A percentile compares a stretch with the other conserved stretches of the same genome.
phyloP scores from a whole-genome alignment of 1,284 basidiomycete species.

The Microbotryum saponariae region DNA sequence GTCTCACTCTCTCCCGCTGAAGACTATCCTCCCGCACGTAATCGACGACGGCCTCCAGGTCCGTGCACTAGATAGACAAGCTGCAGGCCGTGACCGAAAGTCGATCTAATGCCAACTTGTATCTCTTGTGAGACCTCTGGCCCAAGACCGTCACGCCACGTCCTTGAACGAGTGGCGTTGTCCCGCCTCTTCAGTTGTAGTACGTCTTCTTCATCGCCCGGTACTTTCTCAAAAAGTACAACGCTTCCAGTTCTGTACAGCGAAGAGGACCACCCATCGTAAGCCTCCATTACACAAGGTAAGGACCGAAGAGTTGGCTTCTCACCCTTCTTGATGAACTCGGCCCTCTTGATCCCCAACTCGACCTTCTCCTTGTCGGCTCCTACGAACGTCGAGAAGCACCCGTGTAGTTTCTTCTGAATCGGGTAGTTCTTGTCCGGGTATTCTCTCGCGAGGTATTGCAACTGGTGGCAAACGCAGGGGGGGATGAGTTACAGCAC shows the following conservation, averaged over 20 bases:
- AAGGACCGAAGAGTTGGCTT: background rate
- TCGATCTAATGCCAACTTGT: no score
- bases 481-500: background rate
- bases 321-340: slow-evolving; percentile 31
- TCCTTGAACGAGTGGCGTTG: no score
- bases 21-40: no score
- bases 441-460: slow-evolving; percentile 26
- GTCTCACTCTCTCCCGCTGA: no score
- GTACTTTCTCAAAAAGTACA: slow-evolving; percentile 30
- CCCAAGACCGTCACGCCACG: no score
- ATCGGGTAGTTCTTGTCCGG: slow-evolving; percentile 28
- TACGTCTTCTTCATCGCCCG: slow-evolving; percentile 26
- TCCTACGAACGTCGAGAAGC: slow-evolving; percentile 27
- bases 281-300: no score
- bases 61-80: no score
- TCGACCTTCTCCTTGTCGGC: slow-evolving; percentile 14
- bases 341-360: slow-evolving; percentile 26
- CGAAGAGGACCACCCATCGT: background rate
- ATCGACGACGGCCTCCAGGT: no score
- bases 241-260: slow-evolving; percentile 22
- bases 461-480: slow-evolving; percentile 8
- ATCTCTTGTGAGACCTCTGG: no score
- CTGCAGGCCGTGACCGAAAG: no score
- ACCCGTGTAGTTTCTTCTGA: slow-evolving; percentile 21
- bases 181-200: slow-evolving; percentile 6